phyloP scores from a whole-genome alignment of 352 stramenopile genomes.

The Aphanomyces cochlioides region DNA sequence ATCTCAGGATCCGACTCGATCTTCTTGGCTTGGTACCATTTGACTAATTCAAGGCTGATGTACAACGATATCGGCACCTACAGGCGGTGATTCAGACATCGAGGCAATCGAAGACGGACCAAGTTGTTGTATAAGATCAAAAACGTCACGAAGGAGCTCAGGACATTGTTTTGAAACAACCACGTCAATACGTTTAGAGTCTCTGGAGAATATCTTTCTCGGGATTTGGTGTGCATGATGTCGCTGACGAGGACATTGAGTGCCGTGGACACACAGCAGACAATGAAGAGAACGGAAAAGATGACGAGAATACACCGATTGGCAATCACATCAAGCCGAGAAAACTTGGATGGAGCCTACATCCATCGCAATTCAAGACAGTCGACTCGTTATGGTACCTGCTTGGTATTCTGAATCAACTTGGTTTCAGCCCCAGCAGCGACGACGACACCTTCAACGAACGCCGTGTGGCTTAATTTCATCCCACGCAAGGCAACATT shows the following conservation, averaged over 20 bases:
- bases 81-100: background rate
- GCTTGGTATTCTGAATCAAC: slow-evolving; percentile 81
- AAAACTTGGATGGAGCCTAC: slow-evolving; percentile 71
- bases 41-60: slow-evolving; percentile 95
- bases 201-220: too few species aligned
- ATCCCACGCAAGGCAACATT: slow-evolving; percentile 78
- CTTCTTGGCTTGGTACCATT: slow-evolving; percentile 91
- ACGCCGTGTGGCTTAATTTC: slow-evolving; percentile 84
- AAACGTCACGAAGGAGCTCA: slow-evolving; percentile 50
- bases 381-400: slow-evolving; percentile 35
- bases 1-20: slow-evolving; percentile 86
- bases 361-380: slow-evolving; percentile 25
- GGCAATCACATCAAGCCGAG: slow-evolving; percentile 63
- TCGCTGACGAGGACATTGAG: background rate
- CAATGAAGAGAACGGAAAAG: slow-evolving; percentile 63
- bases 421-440: slow-evolving; percentile 77
- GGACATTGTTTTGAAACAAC: background rate
- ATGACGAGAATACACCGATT: slow-evolving; percentile 85
- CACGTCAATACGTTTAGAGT: too few species aligned
- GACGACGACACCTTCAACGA: slow-evolving; percentile 72
- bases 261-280: slow-evolving; percentile 29
- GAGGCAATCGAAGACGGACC: slow-evolving; percentile 28
- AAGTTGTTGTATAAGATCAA: slow-evolving; percentile 88
- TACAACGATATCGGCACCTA: slow-evolving; percentile 95
- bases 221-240: too few species aligned